Conservation (phyloP, 805 yeast genomes). For the Cyberlindnera mrakii region DNA sequence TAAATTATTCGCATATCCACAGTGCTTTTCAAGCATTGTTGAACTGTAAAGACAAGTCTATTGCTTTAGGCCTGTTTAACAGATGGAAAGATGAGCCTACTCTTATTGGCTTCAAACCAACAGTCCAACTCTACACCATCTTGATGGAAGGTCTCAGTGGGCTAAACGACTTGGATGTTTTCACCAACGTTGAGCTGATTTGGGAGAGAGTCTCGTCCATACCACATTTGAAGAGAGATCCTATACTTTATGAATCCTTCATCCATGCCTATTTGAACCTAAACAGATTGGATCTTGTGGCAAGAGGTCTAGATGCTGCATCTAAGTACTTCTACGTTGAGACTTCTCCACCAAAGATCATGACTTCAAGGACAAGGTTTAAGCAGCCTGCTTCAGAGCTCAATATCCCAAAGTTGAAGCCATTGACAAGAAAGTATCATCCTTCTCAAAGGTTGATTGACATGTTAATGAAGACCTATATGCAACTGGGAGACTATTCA, state of each 20-base stretch:
- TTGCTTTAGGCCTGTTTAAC: slow-evolving; percentile 35
- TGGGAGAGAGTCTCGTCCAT: slow-evolving; percentile 8
- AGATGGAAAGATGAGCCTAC: slow-evolving; percentile 17
- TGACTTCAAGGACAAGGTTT: slow-evolving; percentile 1
- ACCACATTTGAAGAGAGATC: slow-evolving; percentile 11
- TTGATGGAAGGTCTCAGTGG: slow-evolving; percentile 9
- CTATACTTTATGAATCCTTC: slow-evolving; percentile 14
- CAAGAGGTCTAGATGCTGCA: slow-evolving; percentile 16
- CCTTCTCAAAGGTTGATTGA: slow-evolving; percentile 18
- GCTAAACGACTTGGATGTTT: background rate
- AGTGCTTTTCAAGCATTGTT: slow-evolving; percentile 40
- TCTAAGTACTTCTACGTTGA: slow-evolving; percentile 14
- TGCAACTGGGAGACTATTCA: slow-evolving; percentile 11
- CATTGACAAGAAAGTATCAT: slow-evolving; percentile 10
- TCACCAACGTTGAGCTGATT: slow-evolving; percentile 9
- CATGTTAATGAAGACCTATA: slow-evolving; percentile 14
- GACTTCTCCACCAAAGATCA: slow-evolving; percentile 3
- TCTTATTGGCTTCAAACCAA: slow-evolving; percentile 25
- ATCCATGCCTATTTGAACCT: slow-evolving; percentile 13
- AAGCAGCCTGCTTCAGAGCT: background rate
- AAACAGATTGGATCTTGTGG: slow-evolving; percentile 8
- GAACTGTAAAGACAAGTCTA: slow-evolving; percentile 32
- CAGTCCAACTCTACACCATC: slow-evolving; percentile 27
- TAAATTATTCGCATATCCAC: slow-evolving; percentile 39
- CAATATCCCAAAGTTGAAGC: slow-evolving; percentile 3